Evolutionary conservation across 805 yeast species (phyloP).

Genomic region (Brettanomyces anomalus): DNA sequence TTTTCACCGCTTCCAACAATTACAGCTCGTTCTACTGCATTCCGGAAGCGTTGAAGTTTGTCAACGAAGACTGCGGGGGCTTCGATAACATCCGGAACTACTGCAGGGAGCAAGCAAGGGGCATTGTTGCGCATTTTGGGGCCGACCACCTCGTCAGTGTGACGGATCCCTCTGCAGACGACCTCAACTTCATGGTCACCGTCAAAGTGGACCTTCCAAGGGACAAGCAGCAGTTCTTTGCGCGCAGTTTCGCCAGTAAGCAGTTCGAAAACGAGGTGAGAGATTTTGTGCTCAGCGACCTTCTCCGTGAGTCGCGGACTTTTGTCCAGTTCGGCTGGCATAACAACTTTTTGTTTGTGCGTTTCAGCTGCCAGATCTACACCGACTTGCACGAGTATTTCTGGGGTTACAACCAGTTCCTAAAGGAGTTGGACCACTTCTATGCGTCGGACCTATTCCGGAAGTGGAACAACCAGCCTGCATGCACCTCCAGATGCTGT

Average conservation of each 20-base stretch:
- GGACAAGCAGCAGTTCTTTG: constrained; percentile 3
- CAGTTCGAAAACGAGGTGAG: constrained; percentile 8
- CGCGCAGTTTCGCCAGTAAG: constrained; percentile 1
- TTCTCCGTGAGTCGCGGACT: constrained; percentile 29
- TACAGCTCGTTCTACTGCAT: constrained; percentile 35
- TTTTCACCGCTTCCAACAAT: constrained; percentile 40
- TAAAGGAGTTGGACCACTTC: constrained; percentile 22
- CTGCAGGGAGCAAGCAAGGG: constrained; percentile 28
- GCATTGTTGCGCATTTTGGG: constrained; percentile 34
- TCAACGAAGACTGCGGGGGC: constrained; percentile 51
- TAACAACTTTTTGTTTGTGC: constrained; percentile 30
- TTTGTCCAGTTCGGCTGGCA: constrained; percentile 39
- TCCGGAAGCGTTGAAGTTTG: constrained; percentile 43
- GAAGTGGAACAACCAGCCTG: neutral
- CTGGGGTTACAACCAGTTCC: constrained; percentile 33
- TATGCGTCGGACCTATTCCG: constrained; percentile 4
- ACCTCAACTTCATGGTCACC: constrained; percentile 27
- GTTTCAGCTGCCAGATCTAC: constrained; percentile 56
- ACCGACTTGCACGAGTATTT: constrained; percentile 47
- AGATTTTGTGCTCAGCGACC: constrained; percentile 12
- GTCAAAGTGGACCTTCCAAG: constrained; percentile 28
- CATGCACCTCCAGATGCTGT: no score
- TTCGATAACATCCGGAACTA: constrained; percentile 42
- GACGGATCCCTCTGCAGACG: constrained; percentile 11
- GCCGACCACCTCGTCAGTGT: constrained; percentile 31